Evolutionary conservation across 768 basidiomycete genomes (phyloP).

Genomic region (Tulasnella sp.): DNA sequence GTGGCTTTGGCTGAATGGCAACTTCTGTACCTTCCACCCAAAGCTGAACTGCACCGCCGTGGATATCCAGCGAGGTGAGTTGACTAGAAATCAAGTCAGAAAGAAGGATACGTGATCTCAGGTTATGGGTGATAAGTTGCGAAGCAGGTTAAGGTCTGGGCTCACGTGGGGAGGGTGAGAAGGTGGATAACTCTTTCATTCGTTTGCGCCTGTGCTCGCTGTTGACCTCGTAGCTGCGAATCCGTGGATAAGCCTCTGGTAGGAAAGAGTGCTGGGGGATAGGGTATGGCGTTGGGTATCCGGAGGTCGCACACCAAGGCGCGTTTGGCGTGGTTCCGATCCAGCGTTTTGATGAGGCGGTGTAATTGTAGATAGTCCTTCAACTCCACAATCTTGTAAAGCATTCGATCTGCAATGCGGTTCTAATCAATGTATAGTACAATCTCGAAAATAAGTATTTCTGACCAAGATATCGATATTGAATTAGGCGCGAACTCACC

Average conservation of each 20-base stretch:
- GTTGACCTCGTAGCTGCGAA: not conserved
- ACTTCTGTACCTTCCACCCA: not conserved
- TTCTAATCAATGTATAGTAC: not conserved
- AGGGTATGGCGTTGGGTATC: not conserved
- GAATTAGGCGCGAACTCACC: not conserved
- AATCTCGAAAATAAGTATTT: not conserved
- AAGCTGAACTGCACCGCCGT: slow-evolving; percentile 5
- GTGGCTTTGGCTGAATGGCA: not conserved
- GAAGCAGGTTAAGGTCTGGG: no score
- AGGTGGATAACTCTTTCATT: not conserved
- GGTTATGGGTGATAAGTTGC: no score
- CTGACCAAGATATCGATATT: not conserved
- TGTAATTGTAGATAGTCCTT: not conserved
- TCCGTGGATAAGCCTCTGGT: not conserved
- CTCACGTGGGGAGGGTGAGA: slow-evolving; percentile 1
- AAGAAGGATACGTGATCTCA: no score
- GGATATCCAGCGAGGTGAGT: not conserved
- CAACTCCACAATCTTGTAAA: slow-evolving; percentile 3
- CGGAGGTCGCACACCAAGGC: not conserved
- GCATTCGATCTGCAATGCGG: slow-evolving; percentile 1
- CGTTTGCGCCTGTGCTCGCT: not conserved
- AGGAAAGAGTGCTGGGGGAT: not conserved
- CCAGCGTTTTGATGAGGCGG: slow-evolving; percentile 2
- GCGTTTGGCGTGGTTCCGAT: not conserved
- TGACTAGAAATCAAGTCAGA: not conserved